Percentiles rank a stretch among this genome's conserved stretches.
Conservation (phyloP, 805 yeast species). For the Peterozyma xylosa region DNA sequence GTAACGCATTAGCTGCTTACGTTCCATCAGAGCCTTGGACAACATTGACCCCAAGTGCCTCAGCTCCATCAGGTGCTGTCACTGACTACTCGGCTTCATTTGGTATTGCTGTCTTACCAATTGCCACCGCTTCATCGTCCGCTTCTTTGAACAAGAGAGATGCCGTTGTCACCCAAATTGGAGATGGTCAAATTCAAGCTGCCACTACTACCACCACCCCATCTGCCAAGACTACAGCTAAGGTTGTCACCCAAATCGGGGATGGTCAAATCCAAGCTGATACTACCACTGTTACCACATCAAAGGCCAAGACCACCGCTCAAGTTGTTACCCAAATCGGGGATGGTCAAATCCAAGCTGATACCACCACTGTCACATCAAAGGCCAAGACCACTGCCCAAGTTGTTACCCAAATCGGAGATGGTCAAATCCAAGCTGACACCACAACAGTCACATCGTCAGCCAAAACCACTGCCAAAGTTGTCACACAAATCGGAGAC, state of each 20-base stretch:
- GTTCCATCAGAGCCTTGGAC: conserved; percentile 65
- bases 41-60: conserved; percentile 58
- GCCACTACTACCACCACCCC: conserved; percentile 29
- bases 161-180: conserved; percentile 44
- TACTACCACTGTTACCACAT: conserved; percentile 26
- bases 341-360: conserved; percentile 57
- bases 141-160: conserved; percentile 24
- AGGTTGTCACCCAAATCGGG: conserved; percentile 38
- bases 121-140: conserved; percentile 29
- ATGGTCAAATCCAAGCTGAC: conserved; percentile 35
- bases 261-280: conserved; percentile 49
- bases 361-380: conserved; percentile 29
- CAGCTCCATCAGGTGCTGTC: conserved; percentile 43
- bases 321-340: conserved; percentile 45
- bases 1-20: conserved; percentile 49
- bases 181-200: conserved; percentile 57
- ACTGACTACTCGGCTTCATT: conserved; percentile 50
- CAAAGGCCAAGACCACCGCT: conserved; percentile 22
- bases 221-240: conserved; percentile 22
- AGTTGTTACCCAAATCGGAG: conserved; percentile 33
- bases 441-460: conserved; percentile 20
- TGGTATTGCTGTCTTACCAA: conserved; percentile 62
- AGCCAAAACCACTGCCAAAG: conserved; percentile 23
- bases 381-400: conserved; percentile 23
- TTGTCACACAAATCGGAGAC: conserved; percentile 26